Conservation (phyloP, 1,139 yeast species). For the Candida mesenterica region DNA sequence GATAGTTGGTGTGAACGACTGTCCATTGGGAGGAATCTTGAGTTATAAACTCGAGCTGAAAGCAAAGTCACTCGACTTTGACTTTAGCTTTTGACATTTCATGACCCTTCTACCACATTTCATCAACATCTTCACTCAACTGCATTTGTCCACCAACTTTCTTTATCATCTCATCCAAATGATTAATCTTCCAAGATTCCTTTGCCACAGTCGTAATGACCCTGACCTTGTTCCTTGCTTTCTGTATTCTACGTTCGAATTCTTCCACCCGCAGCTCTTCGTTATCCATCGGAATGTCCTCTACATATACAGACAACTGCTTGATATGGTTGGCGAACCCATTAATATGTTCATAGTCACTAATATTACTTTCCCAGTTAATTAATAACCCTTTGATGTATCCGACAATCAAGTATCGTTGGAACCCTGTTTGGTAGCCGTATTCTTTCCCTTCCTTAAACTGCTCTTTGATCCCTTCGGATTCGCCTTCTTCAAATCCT, state of each 20-base stretch:
- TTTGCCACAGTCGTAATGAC: slow-evolving; percentile 38
- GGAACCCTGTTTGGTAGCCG: slow-evolving; percentile 79
- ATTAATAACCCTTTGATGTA: slow-evolving; percentile 56
- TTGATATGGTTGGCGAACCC: slow-evolving; percentile 27
- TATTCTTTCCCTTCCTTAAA: slow-evolving; percentile 69
- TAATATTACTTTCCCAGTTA: slow-evolving; percentile 29
- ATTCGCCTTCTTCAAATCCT: slow-evolving; percentile 60
- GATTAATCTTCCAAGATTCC: slow-evolving; percentile 32
- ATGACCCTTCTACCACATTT: slow-evolving; percentile 37
- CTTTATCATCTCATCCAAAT: slow-evolving; percentile 33
- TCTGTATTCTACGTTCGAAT: slow-evolving; percentile 43
- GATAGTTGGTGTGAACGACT: slow-evolving; percentile 55
- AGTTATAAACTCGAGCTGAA: slow-evolving; percentile 43
- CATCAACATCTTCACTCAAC: slow-evolving; percentile 40
- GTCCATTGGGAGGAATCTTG: slow-evolving; percentile 57
- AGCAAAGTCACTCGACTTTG: slow-evolving; percentile 40
- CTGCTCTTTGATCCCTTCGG: slow-evolving; percentile 39
- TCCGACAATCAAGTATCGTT: slow-evolving; percentile 63
- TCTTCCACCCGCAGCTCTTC: slow-evolving; percentile 48
- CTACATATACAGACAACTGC: slow-evolving; percentile 26
- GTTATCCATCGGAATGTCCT: slow-evolving; percentile 26
- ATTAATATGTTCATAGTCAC: slow-evolving; percentile 16
- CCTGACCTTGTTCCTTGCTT: slow-evolving; percentile 54
- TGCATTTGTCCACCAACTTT: slow-evolving; percentile 42
- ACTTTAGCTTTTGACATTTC: slow-evolving; percentile 27